Evolutionary conservation across 768 basidiomycete species (phyloP).

Genomic region (Amanita phalloides): DNA sequence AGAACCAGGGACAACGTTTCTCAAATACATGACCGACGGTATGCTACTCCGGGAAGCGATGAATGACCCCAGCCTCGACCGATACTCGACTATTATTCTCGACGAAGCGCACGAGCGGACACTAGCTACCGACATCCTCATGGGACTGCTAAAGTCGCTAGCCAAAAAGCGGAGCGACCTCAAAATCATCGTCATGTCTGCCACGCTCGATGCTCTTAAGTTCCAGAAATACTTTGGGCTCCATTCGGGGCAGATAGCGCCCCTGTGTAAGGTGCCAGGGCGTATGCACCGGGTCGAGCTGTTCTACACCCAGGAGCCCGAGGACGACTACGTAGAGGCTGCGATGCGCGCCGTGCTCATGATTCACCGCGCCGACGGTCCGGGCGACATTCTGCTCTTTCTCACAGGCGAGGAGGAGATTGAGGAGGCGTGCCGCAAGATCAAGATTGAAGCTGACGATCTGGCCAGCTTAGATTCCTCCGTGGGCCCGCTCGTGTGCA

Average conservation of each 20-base stretch:
- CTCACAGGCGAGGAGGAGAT: slow-evolving; percentile 98
- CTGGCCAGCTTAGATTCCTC: slow-evolving; percentile 21
- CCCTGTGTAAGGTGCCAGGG: slow-evolving; percentile 85
- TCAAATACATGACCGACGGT: slow-evolving; percentile 99
- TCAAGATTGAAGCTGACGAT: slow-evolving; percentile 85
- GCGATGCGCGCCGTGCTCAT: slow-evolving; percentile 93
- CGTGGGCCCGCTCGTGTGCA: slow-evolving; percentile 80
- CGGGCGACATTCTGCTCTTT: slow-evolving; percentile 89
- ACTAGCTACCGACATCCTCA: slow-evolving; percentile 94
- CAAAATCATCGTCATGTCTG: slow-evolving; percentile 98
- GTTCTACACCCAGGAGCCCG: slow-evolving; percentile 87
- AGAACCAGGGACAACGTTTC: slow-evolving; percentile 78
- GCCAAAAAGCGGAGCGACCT: slow-evolving; percentile 76
- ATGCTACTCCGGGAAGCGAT: slow-evolving; percentile 98
- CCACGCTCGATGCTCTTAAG: slow-evolving; percentile 92
- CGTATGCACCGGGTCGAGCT: slow-evolving; percentile 94
- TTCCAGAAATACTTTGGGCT: slow-evolving; percentile 90
- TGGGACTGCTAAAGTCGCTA: slow-evolving; percentile 88
- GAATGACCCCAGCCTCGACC: slow-evolving; percentile 85
- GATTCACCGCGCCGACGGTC: slow-evolving; percentile 96
- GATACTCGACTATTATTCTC: slow-evolving; percentile 96
- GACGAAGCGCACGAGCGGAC: slow-evolving; percentile 99
- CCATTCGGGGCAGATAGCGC: slow-evolving; percentile 39
- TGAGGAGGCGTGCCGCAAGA: slow-evolving; percentile 90
- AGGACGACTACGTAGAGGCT: slow-evolving; percentile 94